These are phyloP conservation scores for Hypoxylon rubiginosum DNA, from an alignment of 2,329 filamentous ascomycete genomes.

Conservation along the genomic window DNA sequence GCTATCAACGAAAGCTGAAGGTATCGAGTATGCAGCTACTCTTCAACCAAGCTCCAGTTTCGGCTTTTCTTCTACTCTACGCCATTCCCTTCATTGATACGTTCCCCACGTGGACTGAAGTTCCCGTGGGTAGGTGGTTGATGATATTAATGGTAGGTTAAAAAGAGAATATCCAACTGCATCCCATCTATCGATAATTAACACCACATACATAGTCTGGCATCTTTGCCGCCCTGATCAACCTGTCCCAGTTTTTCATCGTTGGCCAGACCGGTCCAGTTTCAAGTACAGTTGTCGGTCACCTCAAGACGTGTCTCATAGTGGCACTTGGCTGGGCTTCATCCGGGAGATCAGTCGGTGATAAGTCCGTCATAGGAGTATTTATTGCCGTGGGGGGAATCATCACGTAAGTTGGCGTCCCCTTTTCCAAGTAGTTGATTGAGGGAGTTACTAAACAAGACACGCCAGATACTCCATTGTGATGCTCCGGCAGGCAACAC, in stretches of 20 bases:
- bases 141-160: conserved; percentile 69
- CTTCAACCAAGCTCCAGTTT: conserved; percentile 75
- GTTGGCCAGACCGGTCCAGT: conserved; percentile 73
- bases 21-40: conserved; percentile 78
- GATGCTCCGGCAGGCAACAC: conserved; percentile 60
- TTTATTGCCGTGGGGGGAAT: conserved; percentile 70
- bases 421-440: neutral
- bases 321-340: conserved; percentile 73
- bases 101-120: conserved; percentile 68
- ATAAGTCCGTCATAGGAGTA: conserved; percentile 68
- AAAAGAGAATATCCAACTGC: neutral
- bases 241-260: conserved; percentile 74
- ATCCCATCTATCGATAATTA: conserved; percentile 25
- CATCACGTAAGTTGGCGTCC: conserved; percentile 62
- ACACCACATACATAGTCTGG: conserved; percentile 64
- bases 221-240: conserved; percentile 73
- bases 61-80: conserved; percentile 73
- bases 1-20: conserved; percentile 74
- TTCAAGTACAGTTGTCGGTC: conserved; percentile 74
- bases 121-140: conserved; percentile 66
- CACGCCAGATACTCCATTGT: conserved; percentile 60
- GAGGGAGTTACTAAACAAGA: conserved; percentile 23
- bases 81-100: conserved; percentile 75
- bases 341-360: conserved; percentile 67
- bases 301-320: conserved; percentile 75